Percentiles rank a stretch among this genome's conserved stretches.
Conservation (phyloP, 352 stramenopile genomes). For the Phytophthora pistaciae region DNA sequence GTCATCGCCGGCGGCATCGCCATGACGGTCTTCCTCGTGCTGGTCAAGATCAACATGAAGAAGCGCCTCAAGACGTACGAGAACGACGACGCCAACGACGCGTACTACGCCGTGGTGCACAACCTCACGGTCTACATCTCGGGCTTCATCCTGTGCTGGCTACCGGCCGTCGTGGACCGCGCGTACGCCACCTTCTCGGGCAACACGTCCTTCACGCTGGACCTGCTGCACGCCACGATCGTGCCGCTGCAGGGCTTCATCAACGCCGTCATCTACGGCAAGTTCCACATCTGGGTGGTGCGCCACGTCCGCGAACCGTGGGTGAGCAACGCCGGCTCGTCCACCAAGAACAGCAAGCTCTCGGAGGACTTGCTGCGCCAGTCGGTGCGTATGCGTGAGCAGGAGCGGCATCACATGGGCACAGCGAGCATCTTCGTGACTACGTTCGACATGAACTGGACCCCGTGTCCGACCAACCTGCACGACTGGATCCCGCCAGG, state of each 20-base stretch:
- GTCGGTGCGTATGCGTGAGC: slow-evolving; percentile 48
- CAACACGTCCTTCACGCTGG: slow-evolving; percentile 64
- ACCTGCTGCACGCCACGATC: slow-evolving; percentile 80
- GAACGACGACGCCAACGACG: slow-evolving; percentile 78
- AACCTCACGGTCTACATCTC: slow-evolving; percentile 87
- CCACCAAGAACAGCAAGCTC: slow-evolving; percentile 50
- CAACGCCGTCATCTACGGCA: slow-evolving; percentile 88
- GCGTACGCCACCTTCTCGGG: slow-evolving; percentile 69
- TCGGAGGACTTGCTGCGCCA: slow-evolving; percentile 49
- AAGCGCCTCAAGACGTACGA: slow-evolving; percentile 73
- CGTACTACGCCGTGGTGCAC: slow-evolving; percentile 84
- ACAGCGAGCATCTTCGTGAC: slow-evolving; percentile 84
- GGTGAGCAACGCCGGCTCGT: slow-evolving; percentile 39
- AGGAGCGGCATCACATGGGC: slow-evolving; percentile 69
- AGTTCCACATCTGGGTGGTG: slow-evolving; percentile 85
- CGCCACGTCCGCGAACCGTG: slow-evolving; percentile 61
- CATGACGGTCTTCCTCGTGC: slow-evolving; percentile 69
- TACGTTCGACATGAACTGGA: slow-evolving; percentile 87
- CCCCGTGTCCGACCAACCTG: slow-evolving; percentile 66
- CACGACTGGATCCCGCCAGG: slow-evolving; percentile 77
- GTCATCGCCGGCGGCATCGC: slow-evolving; percentile 63
- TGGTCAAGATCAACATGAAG: slow-evolving; percentile 86
- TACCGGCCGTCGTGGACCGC: slow-evolving; percentile 73
- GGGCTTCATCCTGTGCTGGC: slow-evolving; percentile 85
- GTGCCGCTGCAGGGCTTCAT: slow-evolving; percentile 87